phyloP scores from a whole-genome alignment of 176 grass and related monocot genomes.

The Eragrostis curvula region DNA sequence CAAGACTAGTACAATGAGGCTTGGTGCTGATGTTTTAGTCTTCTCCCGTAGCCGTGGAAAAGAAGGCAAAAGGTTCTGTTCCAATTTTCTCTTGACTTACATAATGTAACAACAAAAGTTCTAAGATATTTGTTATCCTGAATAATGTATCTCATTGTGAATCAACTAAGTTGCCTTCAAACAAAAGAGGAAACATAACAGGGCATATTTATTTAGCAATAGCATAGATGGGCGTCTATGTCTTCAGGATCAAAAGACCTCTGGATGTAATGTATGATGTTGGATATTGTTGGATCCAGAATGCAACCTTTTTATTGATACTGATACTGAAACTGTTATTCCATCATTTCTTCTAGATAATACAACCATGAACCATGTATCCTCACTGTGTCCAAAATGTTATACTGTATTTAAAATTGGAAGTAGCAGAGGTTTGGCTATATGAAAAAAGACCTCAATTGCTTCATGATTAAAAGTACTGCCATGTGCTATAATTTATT shows the following conservation, averaged over 20 bases:
- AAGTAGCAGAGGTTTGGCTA: constrained; percentile 10
- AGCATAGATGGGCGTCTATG: too few relatives aligned
- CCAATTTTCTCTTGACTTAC: constrained; percentile 23
- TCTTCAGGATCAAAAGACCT: not conserved
- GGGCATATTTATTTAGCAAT: too few relatives aligned
- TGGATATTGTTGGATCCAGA: constrained; percentile 9
- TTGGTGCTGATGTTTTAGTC: constrained; percentile 95
- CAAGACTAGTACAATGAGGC: constrained; percentile 98
- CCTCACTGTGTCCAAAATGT: not conserved
- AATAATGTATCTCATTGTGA: constrained; percentile 21
- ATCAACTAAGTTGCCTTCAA: constrained; percentile 4
- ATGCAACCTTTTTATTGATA: not conserved
- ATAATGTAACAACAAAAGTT: constrained; percentile 17
- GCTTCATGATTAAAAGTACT: not conserved
- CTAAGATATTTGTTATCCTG: constrained; percentile 36
- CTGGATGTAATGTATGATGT: constrained; percentile 3
- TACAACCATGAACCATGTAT: not conserved
- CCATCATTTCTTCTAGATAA: not conserved
- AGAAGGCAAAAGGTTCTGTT: constrained; percentile 72
- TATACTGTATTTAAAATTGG: not conserved
- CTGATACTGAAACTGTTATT: not conserved
- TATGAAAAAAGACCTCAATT: not conserved
- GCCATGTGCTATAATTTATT: not conserved
- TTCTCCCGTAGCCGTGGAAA: constrained; percentile 80
- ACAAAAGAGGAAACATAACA: not conserved